Conservation (phyloP, 75 land plant genomes). For the Pseudotsuga menziesii region DNA sequence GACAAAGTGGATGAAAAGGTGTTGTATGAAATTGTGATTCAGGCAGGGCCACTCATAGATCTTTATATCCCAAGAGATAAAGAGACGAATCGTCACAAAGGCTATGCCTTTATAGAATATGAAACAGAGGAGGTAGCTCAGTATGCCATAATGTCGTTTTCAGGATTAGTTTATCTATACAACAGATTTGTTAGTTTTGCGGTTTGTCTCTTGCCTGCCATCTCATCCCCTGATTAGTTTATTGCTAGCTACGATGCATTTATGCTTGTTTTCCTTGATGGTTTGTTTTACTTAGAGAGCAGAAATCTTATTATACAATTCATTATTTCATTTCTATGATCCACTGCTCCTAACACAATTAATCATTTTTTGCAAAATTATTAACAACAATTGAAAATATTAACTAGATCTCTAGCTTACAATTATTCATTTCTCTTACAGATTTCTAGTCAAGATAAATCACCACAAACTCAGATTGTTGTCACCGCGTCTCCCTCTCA, state of each 20-base stretch:
- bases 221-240: too few relatives aligned
- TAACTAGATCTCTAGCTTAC: background rate
- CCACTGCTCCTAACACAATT: too few relatives aligned
- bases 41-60: conserved; percentile 84
- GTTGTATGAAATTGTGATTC: conserved; percentile 86
- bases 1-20: conserved; percentile 81
- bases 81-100: conserved; percentile 77
- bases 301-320: too few relatives aligned
- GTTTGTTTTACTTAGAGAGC: too few relatives aligned
- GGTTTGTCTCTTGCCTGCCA: conserved; percentile 18
- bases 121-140: conserved; percentile 72
- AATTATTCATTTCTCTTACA: background rate
- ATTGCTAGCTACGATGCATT: too few relatives aligned
- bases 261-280: too few relatives aligned
- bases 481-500: background rate
- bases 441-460: conserved; percentile 8
- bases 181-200: conserved; percentile 56
- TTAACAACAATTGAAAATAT: too few relatives aligned
- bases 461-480: background rate
- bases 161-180: conserved; percentile 75
- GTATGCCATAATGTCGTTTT: conserved; percentile 80
- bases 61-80: conserved; percentile 74
- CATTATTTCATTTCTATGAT: too few relatives aligned
- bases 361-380: too few relatives aligned
- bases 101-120: conserved; percentile 88